A percentile compares a stretch with the other conserved stretches of the same genome.
Evolutionary conservation across 305 asterid genomes (phyloP).

Genomic region (Fraxinus sp.): DNA sequence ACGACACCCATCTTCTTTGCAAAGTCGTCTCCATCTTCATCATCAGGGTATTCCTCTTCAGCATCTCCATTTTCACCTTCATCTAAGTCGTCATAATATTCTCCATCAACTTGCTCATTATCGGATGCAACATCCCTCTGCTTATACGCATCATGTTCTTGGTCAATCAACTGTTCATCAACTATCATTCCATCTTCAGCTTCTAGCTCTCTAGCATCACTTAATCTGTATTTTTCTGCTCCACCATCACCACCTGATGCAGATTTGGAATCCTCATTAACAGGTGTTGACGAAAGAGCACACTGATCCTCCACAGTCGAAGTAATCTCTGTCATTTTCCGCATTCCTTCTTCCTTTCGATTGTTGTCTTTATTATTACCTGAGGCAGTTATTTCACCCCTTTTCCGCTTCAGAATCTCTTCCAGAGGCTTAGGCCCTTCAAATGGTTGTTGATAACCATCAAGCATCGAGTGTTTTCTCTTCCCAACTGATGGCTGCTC

Average conservation of each 20-base stretch:
- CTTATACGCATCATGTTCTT: slow-evolving; percentile 47
- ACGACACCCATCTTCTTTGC: slow-evolving; percentile 84
- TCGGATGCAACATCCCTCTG: slow-evolving; percentile 49
- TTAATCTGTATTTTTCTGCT: slow-evolving; percentile 24
- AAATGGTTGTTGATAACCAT: slow-evolving; percentile 50
- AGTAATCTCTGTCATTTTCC: neutral
- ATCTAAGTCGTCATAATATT: slow-evolving; percentile 49
- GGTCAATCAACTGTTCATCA: slow-evolving; percentile 45
- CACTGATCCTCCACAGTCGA: neutral
- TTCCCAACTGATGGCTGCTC: slow-evolving; percentile 59
- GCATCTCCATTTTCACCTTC: slow-evolving; percentile 65
- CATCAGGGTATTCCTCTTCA: slow-evolving; percentile 57
- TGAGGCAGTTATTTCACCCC: slow-evolving; percentile 38
- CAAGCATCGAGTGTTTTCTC: slow-evolving; percentile 48
- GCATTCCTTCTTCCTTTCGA: slow-evolving; percentile 26
- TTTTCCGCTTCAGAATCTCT: slow-evolving; percentile 81
- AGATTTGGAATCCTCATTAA: slow-evolving; percentile 20
- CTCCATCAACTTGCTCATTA: slow-evolving; percentile 66
- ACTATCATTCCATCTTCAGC: slow-evolving; percentile 48
- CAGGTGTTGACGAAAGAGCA: slow-evolving; percentile 15
- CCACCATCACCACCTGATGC: slow-evolving; percentile 24
- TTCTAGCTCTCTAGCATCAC: slow-evolving; percentile 32
- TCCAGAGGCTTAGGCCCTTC: slow-evolving; percentile 83
- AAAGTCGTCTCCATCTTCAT: slow-evolving; percentile 65
- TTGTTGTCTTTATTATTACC: slow-evolving; percentile 29